A percentile compares a stretch with the other conserved stretches of the same genome.
These are phyloP conservation scores for Ceratobasidium sp. DNA, from an alignment of 1,284 basidiomycete species.

Conservation along the genomic window DNA sequence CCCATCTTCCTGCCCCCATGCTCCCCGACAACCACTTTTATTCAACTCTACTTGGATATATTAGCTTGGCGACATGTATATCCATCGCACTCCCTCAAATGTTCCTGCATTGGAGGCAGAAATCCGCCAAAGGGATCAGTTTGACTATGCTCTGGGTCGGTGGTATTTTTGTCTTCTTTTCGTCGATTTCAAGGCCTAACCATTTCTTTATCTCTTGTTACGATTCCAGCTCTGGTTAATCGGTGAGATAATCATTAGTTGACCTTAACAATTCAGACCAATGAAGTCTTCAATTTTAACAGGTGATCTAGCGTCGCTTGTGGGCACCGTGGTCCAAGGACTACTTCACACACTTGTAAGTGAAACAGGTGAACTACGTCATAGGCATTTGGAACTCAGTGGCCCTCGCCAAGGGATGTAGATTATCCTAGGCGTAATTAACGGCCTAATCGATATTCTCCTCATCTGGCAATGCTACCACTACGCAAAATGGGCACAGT, in stretches of 20 bases:
- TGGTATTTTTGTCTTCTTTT: neutral
- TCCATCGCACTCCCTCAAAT: conserved; percentile 36
- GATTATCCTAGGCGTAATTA: conserved; percentile 43
- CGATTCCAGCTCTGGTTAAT: conserved; percentile 35
- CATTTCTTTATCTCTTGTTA: neutral
- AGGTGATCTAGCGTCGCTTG: conserved; percentile 39
- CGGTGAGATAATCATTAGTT: conserved; percentile 8
- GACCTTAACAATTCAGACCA: neutral
- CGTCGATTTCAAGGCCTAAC: neutral
- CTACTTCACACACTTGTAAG: conserved; percentile 40
- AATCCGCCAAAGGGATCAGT: conserved; percentile 39
- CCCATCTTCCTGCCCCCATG: conserved; percentile 14
- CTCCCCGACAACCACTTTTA: conserved; percentile 45
- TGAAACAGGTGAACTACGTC: neutral
- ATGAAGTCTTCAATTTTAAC: neutral
- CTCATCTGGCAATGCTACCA: conserved; percentile 42
- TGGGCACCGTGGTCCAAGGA: conserved; percentile 34
- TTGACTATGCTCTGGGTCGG: conserved; percentile 46
- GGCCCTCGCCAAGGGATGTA: neutral
- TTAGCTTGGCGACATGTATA: conserved; percentile 35
- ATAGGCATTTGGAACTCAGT: neutral
- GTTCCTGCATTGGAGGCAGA: conserved; percentile 39
- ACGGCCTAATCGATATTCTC: conserved; percentile 29
- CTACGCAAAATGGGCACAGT: conserved; percentile 41
- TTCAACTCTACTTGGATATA: conserved; percentile 43